These are phyloP conservation scores for Hypoxylon rubiginosum DNA, from an alignment of 2,329 filamentous ascomycete genomes.

Conservation along the genomic window DNA sequence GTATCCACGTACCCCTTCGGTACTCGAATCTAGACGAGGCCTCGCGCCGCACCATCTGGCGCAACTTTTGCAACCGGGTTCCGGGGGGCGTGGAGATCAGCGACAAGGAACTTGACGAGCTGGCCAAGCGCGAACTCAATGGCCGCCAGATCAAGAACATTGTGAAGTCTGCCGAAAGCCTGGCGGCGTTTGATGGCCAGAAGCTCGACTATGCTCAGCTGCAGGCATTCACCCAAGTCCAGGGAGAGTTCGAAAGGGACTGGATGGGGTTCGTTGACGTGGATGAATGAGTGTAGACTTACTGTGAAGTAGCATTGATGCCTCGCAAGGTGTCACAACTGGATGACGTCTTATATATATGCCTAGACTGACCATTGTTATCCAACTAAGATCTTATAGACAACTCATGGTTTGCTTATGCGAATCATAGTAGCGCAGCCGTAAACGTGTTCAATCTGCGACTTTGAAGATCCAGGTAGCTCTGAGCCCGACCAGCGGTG, in stretches of 20 bases:
- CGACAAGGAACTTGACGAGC: conserved; percentile 41
- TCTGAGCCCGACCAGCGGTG: conserved; percentile 62
- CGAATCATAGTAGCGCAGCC: too few species aligned
- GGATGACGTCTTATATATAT: too few species aligned
- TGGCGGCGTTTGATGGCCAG: conserved; percentile 48
- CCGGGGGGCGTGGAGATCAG: conserved; percentile 42
- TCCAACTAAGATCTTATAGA: too few species aligned
- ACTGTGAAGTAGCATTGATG: too few species aligned
- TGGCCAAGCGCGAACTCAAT: conserved; percentile 45
- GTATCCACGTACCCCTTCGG: conserved; percentile 45
- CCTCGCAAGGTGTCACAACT: too few species aligned
- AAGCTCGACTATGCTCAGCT: conserved; percentile 48
- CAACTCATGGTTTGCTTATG: too few species aligned
- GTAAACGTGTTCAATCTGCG: too few species aligned
- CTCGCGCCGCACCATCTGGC: conserved; percentile 41
- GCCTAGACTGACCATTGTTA: too few species aligned
- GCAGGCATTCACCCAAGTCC: conserved; percentile 49
- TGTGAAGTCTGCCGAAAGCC: conserved; percentile 48
- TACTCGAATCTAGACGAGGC: conserved; percentile 37
- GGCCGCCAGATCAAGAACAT: conserved; percentile 51
- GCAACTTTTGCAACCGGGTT: conserved; percentile 43
- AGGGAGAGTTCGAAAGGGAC: conserved; percentile 50
- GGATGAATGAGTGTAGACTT: conserved; percentile 11
- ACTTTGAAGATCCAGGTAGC: not conserved
- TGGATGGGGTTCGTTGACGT: conserved; percentile 37